Base-by-base conservation (phyloP, 805 yeast genomes). In the Teunomyces barrocoloradensis region DNA sequence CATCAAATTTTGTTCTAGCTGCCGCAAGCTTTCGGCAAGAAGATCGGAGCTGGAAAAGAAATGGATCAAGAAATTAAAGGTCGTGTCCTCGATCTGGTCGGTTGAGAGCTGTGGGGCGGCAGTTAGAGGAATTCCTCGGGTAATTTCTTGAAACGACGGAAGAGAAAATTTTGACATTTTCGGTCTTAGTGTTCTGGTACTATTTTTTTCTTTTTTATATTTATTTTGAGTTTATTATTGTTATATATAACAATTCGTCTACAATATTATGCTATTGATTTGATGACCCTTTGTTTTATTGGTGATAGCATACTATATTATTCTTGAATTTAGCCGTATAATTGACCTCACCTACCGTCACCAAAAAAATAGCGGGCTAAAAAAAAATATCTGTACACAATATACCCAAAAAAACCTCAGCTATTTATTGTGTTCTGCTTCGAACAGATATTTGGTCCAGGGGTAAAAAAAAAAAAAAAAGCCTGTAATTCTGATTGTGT, bases 91-190 rank as follows among this genome's bases (percentile, higher is more conserved):
- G 10, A 37, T 13, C 17, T 37, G 29, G 28, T 37, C 40, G 25
- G 25, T 37, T 12, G 40, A 23, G 40, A 12, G 29, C 17, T n/a
- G 15, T 25, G 29, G 15, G 40, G 20, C 34, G 20, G 12, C 3
- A 4, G 10, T 13, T 10, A 37, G 17, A 2, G 34, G 18, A 11
- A 40, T 40, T 13, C 43, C 43, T 13, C 34, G 13, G 44, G 44
- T 42, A 28, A 42, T 17, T 30, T 42, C 44, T 11, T 42, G 17
- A 32, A 42, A 42, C 21, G 35, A 28, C n/a, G 44, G 44, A n/a
- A 37, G 40, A 12, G 40, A 37, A 23, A 37, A 20, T 37, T 23
- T 37, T 20, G 40, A 23, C 40, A 37, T 37, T 37, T 30, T 30
- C 13, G 13, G 34, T 30, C 2, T 25, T 25, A 25, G 11, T 25